Evolutionary conservation across 345 rosid species (phyloP).

Genomic region (Brassica nigra): DNA sequence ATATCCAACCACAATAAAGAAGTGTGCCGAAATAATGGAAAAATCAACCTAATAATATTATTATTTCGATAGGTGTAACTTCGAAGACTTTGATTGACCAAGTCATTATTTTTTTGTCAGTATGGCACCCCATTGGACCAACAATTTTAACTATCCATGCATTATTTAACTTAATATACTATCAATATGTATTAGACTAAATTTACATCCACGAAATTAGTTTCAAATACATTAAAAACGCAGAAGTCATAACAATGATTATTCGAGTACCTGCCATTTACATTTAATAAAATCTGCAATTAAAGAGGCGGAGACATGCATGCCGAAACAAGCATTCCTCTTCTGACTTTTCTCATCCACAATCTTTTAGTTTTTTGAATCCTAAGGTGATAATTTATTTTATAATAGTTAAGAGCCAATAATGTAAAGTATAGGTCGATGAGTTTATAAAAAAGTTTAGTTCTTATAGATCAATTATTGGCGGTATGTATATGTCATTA

Average conservation of each 20-base stretch:
- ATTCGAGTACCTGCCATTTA: not conserved
- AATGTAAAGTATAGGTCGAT: slow-evolving; percentile 10
- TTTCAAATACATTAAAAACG: slow-evolving; percentile 5
- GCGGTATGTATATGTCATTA: not conserved
- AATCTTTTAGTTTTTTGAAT: not conserved
- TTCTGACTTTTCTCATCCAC: slow-evolving; percentile 17
- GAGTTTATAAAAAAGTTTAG: not conserved
- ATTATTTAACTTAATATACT: not conserved
- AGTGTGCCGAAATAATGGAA: slow-evolving; percentile 11
- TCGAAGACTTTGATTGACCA: slow-evolving; percentile 29
- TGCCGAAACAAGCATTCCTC: slow-evolving; percentile 35
- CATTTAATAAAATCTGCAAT: not conserved
- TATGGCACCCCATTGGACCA: slow-evolving; percentile 36
- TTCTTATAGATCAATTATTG: slow-evolving; percentile 26
- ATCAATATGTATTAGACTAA: slow-evolving; percentile 4
- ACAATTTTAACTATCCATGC: slow-evolving; percentile 27
- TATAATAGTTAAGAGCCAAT: not conserved
- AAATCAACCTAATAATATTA: not conserved
- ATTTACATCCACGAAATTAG: not conserved
- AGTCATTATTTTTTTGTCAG: slow-evolving; percentile 21
- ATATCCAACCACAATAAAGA: not conserved
- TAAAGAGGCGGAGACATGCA: slow-evolving; percentile 41
- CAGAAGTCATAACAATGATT: slow-evolving; percentile 28
- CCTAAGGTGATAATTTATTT: not conserved
- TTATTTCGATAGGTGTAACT: slow-evolving; percentile 5